Percentiles rank a stretch among this genome's conserved stretches.
Conservation (phyloP, 441 rosid species). For the Mallotus japonicus region DNA sequence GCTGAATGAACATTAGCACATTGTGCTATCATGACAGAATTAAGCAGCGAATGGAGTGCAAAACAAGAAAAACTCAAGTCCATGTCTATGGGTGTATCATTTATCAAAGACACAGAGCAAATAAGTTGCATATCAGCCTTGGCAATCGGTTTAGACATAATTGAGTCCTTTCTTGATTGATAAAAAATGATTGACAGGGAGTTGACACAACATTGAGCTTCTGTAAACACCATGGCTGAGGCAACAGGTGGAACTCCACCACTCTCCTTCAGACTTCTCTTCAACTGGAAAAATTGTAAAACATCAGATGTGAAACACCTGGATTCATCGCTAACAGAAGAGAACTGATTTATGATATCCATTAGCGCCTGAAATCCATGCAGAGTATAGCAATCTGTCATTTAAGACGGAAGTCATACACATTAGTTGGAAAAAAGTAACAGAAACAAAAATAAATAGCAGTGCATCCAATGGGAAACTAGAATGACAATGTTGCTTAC, state of each 20-base stretch:
- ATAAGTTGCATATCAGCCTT: conserved; percentile 57
- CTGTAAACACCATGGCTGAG: conserved; percentile 37
- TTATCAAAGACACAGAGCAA: conserved; percentile 55
- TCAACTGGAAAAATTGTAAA: conserved; percentile 54
- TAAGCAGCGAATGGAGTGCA: conserved; percentile 50
- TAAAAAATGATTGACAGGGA: conserved; percentile 45
- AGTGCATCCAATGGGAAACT: conserved; percentile 15
- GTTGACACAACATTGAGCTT: conserved; percentile 53
- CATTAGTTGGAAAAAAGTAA: conserved; percentile 1
- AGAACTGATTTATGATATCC: conserved; percentile 62
- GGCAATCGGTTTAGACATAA: conserved; percentile 48
- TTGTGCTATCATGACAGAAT: conserved; percentile 56
- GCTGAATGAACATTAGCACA: conserved; percentile 42
- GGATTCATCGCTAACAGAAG: conserved; percentile 54
- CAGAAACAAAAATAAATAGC: neutral
- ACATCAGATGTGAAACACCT: conserved; percentile 58
- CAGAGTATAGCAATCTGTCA: conserved; percentile 54
- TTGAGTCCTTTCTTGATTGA: conserved; percentile 36
- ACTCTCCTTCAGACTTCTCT: conserved; percentile 42
- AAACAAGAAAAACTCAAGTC: conserved; percentile 53
- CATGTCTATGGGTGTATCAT: conserved; percentile 45
- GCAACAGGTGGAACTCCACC: conserved; percentile 34
- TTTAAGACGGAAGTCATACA: conserved; percentile 2
- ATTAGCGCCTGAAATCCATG: conserved; percentile 60
- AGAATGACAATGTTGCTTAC: conserved; percentile 42